Evolutionary conservation across 2,329 filamentous ascomycete genomes (phyloP).

Genomic region (Colletotrichum sp.): DNA sequence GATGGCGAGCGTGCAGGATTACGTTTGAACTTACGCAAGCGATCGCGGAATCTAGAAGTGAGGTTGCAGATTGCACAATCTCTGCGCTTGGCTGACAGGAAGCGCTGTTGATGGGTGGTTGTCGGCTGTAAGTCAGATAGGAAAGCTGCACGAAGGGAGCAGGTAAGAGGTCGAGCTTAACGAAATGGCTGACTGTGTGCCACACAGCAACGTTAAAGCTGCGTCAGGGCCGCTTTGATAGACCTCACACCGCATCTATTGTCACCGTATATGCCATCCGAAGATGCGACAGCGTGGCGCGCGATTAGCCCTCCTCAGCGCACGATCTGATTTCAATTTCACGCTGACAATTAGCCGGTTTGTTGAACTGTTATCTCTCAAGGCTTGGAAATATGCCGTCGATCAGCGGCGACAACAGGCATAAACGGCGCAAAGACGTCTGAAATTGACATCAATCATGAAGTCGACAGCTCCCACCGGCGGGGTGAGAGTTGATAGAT

Average conservation of each 20-base stretch:
- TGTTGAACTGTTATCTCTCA: neutral
- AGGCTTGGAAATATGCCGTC: neutral
- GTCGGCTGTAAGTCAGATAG: slow-evolving; percentile 7
- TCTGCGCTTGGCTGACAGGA: slow-evolving; percentile 12
- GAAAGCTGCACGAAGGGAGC: neutral
- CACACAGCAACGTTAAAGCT: neutral
- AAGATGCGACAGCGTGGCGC: neutral
- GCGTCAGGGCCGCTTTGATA: neutral
- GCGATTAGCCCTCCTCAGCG: neutral
- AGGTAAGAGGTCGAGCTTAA: neutral
- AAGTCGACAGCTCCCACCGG: neutral
- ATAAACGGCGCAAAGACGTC: neutral
- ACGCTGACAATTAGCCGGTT: neutral
- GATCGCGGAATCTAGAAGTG: slow-evolving; percentile 4
- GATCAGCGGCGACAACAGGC: neutral
- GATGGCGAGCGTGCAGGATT: neutral
- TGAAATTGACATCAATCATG: neutral
- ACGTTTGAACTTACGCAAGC: slow-evolving; percentile 18
- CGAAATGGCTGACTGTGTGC: neutral
- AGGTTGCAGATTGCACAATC: slow-evolving; percentile 4
- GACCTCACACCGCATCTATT: neutral
- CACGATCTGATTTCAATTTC: neutral
- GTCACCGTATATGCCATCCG: neutral
- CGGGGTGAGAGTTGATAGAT: slow-evolving; percentile 6
- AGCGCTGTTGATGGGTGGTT: neutral